Evolutionary conservation across 2,329 filamentous ascomycete species (phyloP).

Genomic region (Colletotrichum musae): DNA sequence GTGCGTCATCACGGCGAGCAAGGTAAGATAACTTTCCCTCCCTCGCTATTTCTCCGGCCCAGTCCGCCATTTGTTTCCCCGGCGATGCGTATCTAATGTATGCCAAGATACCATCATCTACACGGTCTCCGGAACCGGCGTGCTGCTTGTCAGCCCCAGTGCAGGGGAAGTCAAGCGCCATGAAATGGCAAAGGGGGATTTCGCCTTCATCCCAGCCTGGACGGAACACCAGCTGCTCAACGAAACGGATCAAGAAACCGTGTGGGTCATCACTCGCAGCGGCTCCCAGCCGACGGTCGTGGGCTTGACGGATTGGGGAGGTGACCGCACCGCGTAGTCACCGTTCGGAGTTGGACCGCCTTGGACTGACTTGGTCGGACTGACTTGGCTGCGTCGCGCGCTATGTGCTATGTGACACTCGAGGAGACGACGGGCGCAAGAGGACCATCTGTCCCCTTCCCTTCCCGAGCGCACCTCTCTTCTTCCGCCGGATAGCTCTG

Average conservation of each 20-base stretch:
- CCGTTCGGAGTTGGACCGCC: neutral
- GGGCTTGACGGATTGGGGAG: slow-evolving; percentile 75
- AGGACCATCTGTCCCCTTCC: neutral
- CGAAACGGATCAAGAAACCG: slow-evolving; percentile 71
- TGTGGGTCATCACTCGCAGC: slow-evolving; percentile 77
- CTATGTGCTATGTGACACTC: neutral
- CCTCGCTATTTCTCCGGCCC: neutral
- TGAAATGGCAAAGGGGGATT: slow-evolving; percentile 74
- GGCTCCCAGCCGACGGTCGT: slow-evolving; percentile 73
- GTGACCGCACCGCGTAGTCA: slow-evolving; percentile 54
- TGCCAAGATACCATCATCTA: slow-evolving; percentile 77
- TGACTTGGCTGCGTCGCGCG: neutral
- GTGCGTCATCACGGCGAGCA: slow-evolving; percentile 80
- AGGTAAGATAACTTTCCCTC: slow-evolving; percentile 57
- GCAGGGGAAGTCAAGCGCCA: slow-evolving; percentile 68
- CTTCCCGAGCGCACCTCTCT: neutral
- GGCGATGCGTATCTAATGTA: slow-evolving; percentile 28
- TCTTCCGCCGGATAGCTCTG: neutral
- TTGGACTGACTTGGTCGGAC: neutral
- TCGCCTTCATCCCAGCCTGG: slow-evolving; percentile 78
- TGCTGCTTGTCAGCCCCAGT: slow-evolving; percentile 71
- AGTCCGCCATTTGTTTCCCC: neutral
- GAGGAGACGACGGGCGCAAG: neutral
- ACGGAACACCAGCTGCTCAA: slow-evolving; percentile 81
- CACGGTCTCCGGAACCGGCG: slow-evolving; percentile 72